Evolutionary conservation across 208 protist genomes (phyloP).

Genomic region (Acanthamoeba healyi): DNA sequence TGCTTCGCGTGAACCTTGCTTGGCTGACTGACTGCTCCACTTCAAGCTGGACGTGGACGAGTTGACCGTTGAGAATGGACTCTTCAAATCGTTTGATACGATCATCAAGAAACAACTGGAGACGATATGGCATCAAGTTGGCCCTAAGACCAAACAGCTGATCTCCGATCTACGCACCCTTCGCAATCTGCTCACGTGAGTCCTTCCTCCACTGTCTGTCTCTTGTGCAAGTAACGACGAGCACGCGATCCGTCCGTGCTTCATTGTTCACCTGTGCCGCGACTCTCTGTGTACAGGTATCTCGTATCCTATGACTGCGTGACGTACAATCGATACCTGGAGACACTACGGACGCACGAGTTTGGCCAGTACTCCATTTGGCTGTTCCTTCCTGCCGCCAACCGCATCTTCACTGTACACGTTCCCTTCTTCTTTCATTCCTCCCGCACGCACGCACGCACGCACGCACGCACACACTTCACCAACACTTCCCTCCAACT

Average conservation of each 20-base stretch:
- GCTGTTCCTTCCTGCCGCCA: slow-evolving; percentile 20
- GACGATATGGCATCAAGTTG: slow-evolving; percentile 46
- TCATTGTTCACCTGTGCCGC: no score
- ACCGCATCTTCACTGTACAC: slow-evolving; percentile 15
- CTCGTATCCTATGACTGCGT: slow-evolving; percentile 61
- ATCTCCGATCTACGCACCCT: slow-evolving; percentile 51
- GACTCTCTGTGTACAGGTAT: no score
- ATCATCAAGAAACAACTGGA: slow-evolving; percentile 57
- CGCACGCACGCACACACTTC: no score
- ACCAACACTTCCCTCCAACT: not conserved
- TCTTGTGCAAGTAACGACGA: no score
- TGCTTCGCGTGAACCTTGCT: no score
- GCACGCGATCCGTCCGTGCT: no score
- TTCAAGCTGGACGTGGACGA: slow-evolving; percentile 41
- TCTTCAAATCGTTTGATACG: slow-evolving; percentile 67
- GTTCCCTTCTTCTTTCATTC: not conserved
- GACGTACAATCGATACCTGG: slow-evolving; percentile 53
- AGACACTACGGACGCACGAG: slow-evolving; percentile 8
- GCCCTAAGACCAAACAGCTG: slow-evolving; percentile 65
- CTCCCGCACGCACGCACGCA: not conserved
- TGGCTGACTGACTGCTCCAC: no score
- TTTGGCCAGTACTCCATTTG: slow-evolving; percentile 44
- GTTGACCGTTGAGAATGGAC: slow-evolving; percentile 62
- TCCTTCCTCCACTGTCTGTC: not conserved
- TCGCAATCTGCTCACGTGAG: slow-evolving; percentile 18